Evolutionary conservation across 2,329 filamentous ascomycete genomes (phyloP), one percentile per base, ranked within the genome.

Genomic region (Colletotrichum somersetense): DNA sequence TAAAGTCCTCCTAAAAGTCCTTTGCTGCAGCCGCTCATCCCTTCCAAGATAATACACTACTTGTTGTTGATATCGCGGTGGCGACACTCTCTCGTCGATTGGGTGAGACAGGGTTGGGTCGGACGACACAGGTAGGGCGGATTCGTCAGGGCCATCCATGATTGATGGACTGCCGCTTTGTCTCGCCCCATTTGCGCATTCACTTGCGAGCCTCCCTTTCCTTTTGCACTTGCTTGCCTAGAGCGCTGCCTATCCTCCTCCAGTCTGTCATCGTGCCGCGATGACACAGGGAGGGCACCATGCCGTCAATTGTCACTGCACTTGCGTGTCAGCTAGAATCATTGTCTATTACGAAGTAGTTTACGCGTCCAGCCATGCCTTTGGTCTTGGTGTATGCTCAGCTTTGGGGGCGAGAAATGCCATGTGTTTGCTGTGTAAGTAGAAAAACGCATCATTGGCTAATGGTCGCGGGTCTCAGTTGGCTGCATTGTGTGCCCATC

Each of bases 121-220:
- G 38, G 58, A 52, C 40, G 52, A 67, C 42, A 23, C 38, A 56
- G 26, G 65, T 53, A 68, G 65, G 69, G 69, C 69, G 69, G 50
- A 63, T 40, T 63, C 35, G 30, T 20, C 68, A 71, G 68, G 65
- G 68, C 38, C 23, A 44, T 71, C 44, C 23, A 44, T 71, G 63
- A 52, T 62, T 71, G 68, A 68, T 44, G 42, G 65, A 71, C 65
- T 71, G 42, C 64, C 57, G 68, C 64, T 66, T 38, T 35, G 62
- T 55, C 55, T 66, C 35, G 26, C 55, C 62, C 44, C 40, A 16
- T 33, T 57, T 18, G 42, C 20, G 12, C 30, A 11, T 20, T 23
- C 26, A 48, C n/a, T 48, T 12, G n/a, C 40, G 3, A 53, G 16
- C 20, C 26, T 20, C 12, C 30, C 33, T 52, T 30, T 38, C 8